These are phyloP conservation scores for Tetracladium setigerum DNA, from an alignment of 495 filamentous ascomycete genomes.

Conservation along the genomic window DNA sequence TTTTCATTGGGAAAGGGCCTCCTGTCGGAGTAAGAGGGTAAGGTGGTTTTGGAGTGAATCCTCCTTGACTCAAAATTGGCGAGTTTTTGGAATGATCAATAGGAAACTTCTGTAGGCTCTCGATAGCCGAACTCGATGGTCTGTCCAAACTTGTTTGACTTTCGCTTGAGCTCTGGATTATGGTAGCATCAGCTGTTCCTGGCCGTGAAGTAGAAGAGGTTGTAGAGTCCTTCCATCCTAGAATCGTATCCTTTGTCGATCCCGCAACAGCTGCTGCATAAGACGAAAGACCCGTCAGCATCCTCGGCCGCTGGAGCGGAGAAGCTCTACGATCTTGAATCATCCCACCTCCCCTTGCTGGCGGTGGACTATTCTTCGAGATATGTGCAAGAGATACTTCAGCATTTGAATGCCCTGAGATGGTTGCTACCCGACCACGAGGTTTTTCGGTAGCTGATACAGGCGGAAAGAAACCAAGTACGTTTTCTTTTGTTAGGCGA, in stretches of 20 bases:
- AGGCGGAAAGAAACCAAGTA: conserved; percentile 28
- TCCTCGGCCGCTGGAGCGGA: conserved; percentile 3
- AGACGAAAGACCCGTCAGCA: conserved; percentile 11
- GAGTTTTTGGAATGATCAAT: neutral
- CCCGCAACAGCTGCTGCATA: conserved; percentile 17
- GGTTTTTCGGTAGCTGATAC: conserved; percentile 21
- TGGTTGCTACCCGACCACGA: conserved; percentile 19
- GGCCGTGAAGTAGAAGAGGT: conserved; percentile 1
- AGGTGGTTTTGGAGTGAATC: conserved; percentile 2
- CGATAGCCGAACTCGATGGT: conserved; percentile 12
- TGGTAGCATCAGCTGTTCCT: neutral
- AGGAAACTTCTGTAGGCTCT: conserved; percentile 15
- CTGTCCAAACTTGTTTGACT: neutral
- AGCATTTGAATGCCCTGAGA: conserved; percentile 21
- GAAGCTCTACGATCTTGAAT: conserved; percentile 14
- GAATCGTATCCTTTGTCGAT: conserved; percentile 3
- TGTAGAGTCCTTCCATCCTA: neutral
- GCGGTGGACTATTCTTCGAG: conserved; percentile 15
- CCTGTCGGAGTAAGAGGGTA: conserved; percentile 9
- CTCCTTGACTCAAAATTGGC: neutral
- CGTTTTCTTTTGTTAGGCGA: conserved; percentile 17
- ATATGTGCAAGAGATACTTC: conserved; percentile 19
- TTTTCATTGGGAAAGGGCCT: too few species aligned
- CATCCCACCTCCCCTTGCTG: conserved; percentile 15
- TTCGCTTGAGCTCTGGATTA: neutral